phyloP scores from a whole-genome alignment of 2,329 filamentous ascomycete genomes.

The Graphilbum fragrans region DNA sequence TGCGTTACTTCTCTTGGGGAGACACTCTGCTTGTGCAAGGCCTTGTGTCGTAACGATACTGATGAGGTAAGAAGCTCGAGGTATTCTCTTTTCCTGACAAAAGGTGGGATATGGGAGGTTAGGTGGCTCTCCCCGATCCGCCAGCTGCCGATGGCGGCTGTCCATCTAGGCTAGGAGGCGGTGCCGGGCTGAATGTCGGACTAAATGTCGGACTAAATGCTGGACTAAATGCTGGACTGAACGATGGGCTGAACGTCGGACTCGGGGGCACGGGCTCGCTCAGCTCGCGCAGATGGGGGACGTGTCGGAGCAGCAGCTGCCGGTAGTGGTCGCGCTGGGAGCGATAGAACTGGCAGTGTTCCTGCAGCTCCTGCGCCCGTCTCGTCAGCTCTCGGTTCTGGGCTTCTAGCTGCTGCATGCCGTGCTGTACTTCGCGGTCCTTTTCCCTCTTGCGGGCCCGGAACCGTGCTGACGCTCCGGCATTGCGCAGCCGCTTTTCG shows the following conservation, averaged over 20 bases:
- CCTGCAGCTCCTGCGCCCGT: constrained; percentile 38
- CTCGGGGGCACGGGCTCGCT: constrained; percentile 40
- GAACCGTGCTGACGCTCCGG: constrained; percentile 74
- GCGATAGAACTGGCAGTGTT: constrained; percentile 62
- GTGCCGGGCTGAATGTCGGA: too few relatives aligned
- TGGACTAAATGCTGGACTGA: too few relatives aligned
- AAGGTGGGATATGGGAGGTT: too few relatives aligned
- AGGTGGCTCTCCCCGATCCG: too few relatives aligned
- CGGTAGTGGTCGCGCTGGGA: constrained; percentile 60
- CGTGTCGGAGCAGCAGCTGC: constrained; percentile 50
- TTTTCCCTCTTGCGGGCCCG: constrained; percentile 71
- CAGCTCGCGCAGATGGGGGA: constrained; percentile 41
- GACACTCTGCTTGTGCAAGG: too few relatives aligned
- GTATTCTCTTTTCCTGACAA: too few relatives aligned
- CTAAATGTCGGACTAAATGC: too few relatives aligned
- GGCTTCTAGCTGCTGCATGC: constrained; percentile 56
- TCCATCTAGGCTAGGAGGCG: too few relatives aligned
- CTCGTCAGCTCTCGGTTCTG: constrained; percentile 53
- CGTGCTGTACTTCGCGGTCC: constrained; percentile 59
- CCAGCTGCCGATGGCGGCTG: too few relatives aligned
- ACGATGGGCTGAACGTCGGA: constrained; percentile 31
- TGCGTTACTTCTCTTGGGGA: too few relatives aligned
- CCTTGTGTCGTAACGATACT: too few relatives aligned
- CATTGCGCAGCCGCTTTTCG: constrained; percentile 76
- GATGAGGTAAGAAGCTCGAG: too few relatives aligned